Base-by-base conservation (phyloP, 1,284 basidiomycete species). In the Salmacisia buchloeana region DNA sequence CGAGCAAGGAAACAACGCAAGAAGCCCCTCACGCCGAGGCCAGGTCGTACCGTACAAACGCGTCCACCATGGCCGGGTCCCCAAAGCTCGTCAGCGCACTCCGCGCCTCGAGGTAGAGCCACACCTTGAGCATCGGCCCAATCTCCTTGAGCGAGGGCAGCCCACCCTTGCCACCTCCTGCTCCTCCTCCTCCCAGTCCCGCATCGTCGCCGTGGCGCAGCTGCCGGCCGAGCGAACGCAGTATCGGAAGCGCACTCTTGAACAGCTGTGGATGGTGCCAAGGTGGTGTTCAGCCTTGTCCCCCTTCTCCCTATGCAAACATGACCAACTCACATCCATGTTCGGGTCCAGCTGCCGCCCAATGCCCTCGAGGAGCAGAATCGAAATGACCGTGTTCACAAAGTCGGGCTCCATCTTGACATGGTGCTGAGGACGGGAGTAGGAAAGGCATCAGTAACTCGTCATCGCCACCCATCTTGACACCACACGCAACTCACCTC, bases 341-440 rank as follows among this genome's bases (percentile, higher is more conserved):
- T 86, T 83, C 0, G 96, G 93, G 82, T 99, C 93, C 67, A 99
- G 81, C 81, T 91, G 92, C 62, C 96, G 82, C 18, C 96, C 96
- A 70, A 98, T 97, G 0, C 96, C 96, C 81, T 99, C 96, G 52
- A 99, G 82, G 60, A 99, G 80, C 63, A 99, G 81, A 63, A 97
- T 92, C 9, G 90, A 91, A 66, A 98, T 90, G 59, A 98, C 92
- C 0, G 96, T 98, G 80, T 98, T 97, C 74, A 98, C 88, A 78
- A 99, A 99, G 80, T 98, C 96, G 13, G 89, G 92, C 82, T 98
- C 94, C 87, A 99, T 90, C 84, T 94, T 97, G 71, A 98, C 96
- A 78, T 97, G 96, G 80, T 97, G 94, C 69, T 87, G 12, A 15
- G 18, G 29, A 52, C 46, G 29, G 25, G 29, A 21, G 18, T 15